Percentiles rank a stretch among this genome's conserved stretches.
Conservation (phyloP, 805 yeast genomes). For the Metschnikowia lochheadii region DNA sequence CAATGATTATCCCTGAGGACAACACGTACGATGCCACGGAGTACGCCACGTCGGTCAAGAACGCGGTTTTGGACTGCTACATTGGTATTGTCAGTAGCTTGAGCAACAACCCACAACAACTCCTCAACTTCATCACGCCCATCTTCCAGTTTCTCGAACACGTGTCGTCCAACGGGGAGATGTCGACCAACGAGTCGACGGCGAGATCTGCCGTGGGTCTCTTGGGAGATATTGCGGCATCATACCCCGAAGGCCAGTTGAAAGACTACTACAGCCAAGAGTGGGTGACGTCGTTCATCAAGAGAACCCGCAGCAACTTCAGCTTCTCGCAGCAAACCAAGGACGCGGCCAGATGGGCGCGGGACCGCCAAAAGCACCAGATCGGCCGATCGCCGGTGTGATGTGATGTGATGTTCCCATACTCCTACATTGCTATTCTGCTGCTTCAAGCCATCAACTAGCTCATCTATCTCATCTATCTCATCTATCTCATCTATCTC, state of each 20-base stretch:
- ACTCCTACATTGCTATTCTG: too few species aligned
- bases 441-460: too few species aligned
- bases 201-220: conserved; percentile 85
- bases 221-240: conserved; percentile 87
- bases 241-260: conserved; percentile 76
- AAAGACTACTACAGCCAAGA: conserved; percentile 60
- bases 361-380: conserved; percentile 68
- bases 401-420: too few species aligned
- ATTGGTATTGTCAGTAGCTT: conserved; percentile 95
- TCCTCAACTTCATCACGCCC: conserved; percentile 61
- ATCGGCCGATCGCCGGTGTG: conserved; percentile 5
- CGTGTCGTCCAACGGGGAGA: conserved; percentile 55
- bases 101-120: conserved; percentile 58
- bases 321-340: conserved; percentile 62
- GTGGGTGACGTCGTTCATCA: conserved; percentile 79
- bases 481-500: conserved; percentile 7
- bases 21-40: conserved; percentile 71
- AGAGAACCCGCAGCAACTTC: conserved; percentile 62
- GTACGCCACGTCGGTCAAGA: conserved; percentile 66
- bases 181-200: conserved; percentile 63
- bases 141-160: conserved; percentile 66
- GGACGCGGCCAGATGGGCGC: conserved; percentile 97
- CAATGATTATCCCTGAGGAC: conserved; percentile 60
- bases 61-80: conserved; percentile 90
- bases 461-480: not conserved